These are phyloP conservation scores for Salix viminalis DNA, from an alignment of 345 rosid genomes.

Conservation along the genomic window DNA sequence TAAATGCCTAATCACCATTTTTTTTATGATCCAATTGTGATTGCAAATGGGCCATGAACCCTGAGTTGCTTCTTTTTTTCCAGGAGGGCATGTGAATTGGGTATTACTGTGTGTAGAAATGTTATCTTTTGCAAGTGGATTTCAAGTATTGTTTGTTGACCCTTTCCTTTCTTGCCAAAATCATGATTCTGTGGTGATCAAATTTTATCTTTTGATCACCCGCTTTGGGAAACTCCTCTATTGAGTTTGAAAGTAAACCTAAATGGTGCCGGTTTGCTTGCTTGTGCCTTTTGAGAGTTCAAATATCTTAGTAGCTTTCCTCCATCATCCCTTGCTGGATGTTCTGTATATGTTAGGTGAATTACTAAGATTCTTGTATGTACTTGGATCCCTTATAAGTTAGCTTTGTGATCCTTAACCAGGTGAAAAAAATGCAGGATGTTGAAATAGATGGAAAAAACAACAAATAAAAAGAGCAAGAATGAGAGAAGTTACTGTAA, in stretches of 20 bases:
- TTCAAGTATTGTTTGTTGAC: not conserved
- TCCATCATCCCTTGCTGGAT: not conserved
- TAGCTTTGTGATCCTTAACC: not conserved
- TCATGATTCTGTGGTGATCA: not conserved
- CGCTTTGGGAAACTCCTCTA: not conserved
- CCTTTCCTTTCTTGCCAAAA: not conserved
- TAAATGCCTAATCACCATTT: not conserved
- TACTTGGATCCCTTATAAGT: not conserved
- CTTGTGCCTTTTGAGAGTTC: not conserved
- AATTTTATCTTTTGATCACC: not conserved
- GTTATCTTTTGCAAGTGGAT: not conserved
- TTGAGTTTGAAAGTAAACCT: not conserved
- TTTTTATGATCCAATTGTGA: not conserved
- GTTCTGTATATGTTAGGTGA: not conserved
- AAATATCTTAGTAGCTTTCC: not conserved
- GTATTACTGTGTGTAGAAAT: not conserved
- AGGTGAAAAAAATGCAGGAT: not conserved
- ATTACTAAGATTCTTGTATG: not conserved
- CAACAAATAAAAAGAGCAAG: not conserved
- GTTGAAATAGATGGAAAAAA: not conserved
- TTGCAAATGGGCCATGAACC: not conserved
- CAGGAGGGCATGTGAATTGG: not conserved
- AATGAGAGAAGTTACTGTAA: not conserved
- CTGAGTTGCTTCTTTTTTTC: not conserved
- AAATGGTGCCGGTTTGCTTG: not conserved